Evolutionary conservation across 805 yeast species (phyloP), one percentile per base, ranked within the genome.

Genomic region (Saturnispora quitensis): DNA sequence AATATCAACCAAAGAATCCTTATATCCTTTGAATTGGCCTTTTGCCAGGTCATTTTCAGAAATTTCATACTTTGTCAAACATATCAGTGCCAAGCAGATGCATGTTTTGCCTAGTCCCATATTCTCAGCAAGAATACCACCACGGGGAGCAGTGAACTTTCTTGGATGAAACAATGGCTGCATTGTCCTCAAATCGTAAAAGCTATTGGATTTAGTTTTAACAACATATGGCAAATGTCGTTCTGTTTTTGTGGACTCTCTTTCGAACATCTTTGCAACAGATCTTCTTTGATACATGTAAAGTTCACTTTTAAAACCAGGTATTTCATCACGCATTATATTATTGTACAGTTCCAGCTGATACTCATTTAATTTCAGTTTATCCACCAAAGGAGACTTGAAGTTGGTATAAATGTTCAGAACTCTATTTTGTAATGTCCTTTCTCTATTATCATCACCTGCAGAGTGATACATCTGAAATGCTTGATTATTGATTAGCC

Each of bases 71-170:
- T 75, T 79, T 0, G 89, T 75, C 7, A 75, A 58, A 55, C 84
- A 76, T 0, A 84, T 72, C 47, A 81, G 65, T 3, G 82, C 77
- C 27, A 81, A 63, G 57, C 84, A 79, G 5, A 81, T 80, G 47
- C 80, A 71, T 0, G 86, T 81, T 60, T 81, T 81, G 0, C 86
- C 86, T 40, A 80, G 66, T 0, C 86, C 86, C 86, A 81, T 81
- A 71, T 80, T 80, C 53, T 81, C 86, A 1, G 85, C 85, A 15
- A 81, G 62, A 5, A 81, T 78, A 0, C 86, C 86, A 18, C 86
- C 86, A 56, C 76, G 67, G 0, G 86, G 81, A 2, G 80, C 67
- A 13, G 58, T 58, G 56, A 72, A 79, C 3, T 63, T 59, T 20
- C 70, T 75, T 0, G 86, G 80, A 3, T 60, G 53, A 1, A 27